Evolutionary conservation across 1,139 yeast genomes (phyloP).

Genomic region (Kluyveromyces marxianus): DNA sequence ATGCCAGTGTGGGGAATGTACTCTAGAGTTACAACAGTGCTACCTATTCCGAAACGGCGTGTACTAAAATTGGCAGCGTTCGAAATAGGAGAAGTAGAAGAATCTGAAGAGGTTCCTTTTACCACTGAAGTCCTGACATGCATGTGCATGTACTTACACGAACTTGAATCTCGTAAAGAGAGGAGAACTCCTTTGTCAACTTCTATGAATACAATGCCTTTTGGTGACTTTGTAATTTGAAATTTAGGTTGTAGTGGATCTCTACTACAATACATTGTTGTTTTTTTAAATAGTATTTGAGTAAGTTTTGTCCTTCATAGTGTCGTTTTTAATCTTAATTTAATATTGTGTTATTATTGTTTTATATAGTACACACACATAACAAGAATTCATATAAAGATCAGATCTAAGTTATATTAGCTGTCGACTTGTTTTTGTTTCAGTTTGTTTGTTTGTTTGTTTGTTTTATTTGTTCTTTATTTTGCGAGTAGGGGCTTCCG

Average conservation of each 20-base stretch:
- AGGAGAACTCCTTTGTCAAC: slow-evolving; percentile 11
- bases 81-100: slow-evolving; percentile 23
- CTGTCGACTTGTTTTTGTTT: no score
- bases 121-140: slow-evolving; percentile 30
- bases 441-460: background rate
- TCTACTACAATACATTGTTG: no score
- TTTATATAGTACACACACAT: no score
- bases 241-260: background rate
- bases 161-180: slow-evolving; percentile 27
- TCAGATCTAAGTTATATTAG: no score
- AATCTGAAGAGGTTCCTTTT: slow-evolving; percentile 23
- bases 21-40: slow-evolving; percentile 24
- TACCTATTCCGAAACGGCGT: slow-evolving; percentile 27
- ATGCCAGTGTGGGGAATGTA: slow-evolving; percentile 28
- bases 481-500: background rate
- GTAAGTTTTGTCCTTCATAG: no score
- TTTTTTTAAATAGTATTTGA: no score
- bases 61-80: slow-evolving; percentile 29
- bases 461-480: background rate
- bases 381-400: no score
- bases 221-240: background rate
- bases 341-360: no score
- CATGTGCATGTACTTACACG: slow-evolving; percentile 32
- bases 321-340: no score
- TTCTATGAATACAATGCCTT: background rate